Evolutionary conservation across 2,329 filamentous ascomycete genomes (phyloP).

Genomic region (Trichoderma semiorbis): DNA sequence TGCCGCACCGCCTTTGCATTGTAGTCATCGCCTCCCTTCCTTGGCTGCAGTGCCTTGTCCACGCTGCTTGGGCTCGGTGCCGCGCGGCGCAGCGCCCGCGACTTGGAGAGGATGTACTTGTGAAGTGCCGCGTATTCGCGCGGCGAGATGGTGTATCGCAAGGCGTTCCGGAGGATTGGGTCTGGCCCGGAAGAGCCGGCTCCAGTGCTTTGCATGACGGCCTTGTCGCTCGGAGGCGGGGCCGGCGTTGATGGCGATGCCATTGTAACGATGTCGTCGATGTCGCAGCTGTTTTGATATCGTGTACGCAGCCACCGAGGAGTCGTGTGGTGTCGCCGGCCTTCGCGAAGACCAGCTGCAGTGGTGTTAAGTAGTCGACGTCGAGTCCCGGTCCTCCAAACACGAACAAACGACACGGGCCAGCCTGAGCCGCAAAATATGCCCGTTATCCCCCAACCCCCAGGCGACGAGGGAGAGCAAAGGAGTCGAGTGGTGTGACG

Average conservation of each 20-base stretch:
- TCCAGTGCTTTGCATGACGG: background rate
- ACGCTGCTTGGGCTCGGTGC: conserved; percentile 56
- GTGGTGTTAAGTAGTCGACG: background rate
- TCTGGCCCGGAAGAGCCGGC: conserved; percentile 40
- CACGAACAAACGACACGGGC: no score
- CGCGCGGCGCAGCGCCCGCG: conserved; percentile 53
- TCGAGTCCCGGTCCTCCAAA: background rate
- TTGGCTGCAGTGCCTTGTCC: conserved; percentile 37
- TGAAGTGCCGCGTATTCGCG: conserved; percentile 84
- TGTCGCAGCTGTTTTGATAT: background rate
- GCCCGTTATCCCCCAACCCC: background rate
- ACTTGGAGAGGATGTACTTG: conserved; percentile 74
- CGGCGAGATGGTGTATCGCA: conserved; percentile 81
- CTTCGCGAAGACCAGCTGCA: background rate
- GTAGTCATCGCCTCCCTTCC: conserved; percentile 55
- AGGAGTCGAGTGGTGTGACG: background rate
- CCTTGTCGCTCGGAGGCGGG: background rate
- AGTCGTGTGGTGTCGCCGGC: background rate
- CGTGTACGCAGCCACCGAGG: background rate
- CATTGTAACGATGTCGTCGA: background rate
- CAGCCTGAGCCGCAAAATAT: background rate
- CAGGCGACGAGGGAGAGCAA: background rate
- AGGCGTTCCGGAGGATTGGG: conserved; percentile 75
- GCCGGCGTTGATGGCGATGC: background rate
- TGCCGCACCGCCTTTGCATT: conserved; percentile 68